Conservation (phyloP, 2,329 filamentous ascomycete genomes). For the Cladophialophora chaetospira region DNA sequence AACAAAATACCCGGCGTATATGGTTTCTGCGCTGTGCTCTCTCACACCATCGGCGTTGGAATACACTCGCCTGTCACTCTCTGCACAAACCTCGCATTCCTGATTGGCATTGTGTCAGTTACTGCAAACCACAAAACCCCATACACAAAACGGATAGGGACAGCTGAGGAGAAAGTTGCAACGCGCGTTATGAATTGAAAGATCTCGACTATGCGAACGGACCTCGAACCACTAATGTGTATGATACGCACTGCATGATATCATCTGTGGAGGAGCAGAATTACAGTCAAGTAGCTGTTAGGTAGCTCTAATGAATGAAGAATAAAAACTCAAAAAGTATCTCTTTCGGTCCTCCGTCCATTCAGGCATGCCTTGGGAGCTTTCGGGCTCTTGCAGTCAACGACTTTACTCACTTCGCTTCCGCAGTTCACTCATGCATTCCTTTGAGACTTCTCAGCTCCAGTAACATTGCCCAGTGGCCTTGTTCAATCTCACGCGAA, state of each 20-base stretch:
- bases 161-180: constrained; percentile 6
- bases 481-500: no score
- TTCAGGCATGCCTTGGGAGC: no score
- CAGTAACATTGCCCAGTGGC: no score
- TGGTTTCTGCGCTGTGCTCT: neutral
- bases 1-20: constrained; percentile 18
- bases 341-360: no score
- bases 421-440: no score
- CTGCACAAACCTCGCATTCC: neutral
- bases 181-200: constrained; percentile 9
- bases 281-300: neutral
- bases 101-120: neutral
- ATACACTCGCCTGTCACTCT: constrained; percentile 5
- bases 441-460: no score
- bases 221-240: constrained; percentile 25
- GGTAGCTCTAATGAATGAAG: constrained; percentile 8
- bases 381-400: no score
- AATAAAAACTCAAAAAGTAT: neutral
- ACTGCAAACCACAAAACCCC: neutral
- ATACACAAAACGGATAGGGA: neutral
- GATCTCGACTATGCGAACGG: constrained; percentile 9
- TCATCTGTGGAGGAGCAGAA: neutral
- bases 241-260: constrained; percentile 19
- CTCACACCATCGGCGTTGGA: neutral
- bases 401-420: no score